A percentile compares a stretch with the other conserved stretches of the same genome.
Conservation (phyloP, 805 yeast genomes). For the Diddensiella santjacobensis region DNA sequence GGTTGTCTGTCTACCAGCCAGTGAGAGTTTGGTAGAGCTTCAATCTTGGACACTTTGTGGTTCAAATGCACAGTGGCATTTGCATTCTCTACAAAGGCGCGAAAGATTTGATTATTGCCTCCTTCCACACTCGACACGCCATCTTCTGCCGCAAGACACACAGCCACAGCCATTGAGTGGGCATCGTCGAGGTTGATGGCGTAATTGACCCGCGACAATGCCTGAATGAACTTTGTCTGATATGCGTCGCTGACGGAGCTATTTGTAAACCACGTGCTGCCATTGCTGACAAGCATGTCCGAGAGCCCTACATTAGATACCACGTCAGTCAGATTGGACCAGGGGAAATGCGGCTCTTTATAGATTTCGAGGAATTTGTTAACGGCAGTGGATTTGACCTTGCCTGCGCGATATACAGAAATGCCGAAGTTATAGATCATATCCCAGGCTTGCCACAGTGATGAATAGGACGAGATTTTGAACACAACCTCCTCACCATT, state of each 20-base stretch:
- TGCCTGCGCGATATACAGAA: constrained; percentile 27
- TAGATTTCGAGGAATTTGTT: constrained; percentile 34
- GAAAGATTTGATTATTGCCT: constrained; percentile 46
- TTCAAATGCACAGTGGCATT: constrained; percentile 33
- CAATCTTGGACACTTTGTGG: constrained; percentile 31
- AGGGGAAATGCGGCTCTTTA: constrained; percentile 38
- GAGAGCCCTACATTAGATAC: constrained; percentile 29
- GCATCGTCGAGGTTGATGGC: constrained; percentile 40
- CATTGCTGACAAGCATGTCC: constrained; percentile 27
- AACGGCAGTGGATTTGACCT: constrained; percentile 25
- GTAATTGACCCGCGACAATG: constrained; percentile 44
- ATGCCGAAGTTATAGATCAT: constrained; percentile 11
- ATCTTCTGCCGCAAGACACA: constrained; percentile 39
- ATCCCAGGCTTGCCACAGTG: constrained; percentile 12
- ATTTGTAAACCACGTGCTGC: constrained; percentile 26
- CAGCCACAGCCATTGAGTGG: constrained; percentile 42
- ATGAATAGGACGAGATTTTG: constrained; percentile 5
- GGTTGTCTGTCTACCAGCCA: constrained; percentile 17
- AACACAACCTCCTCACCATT: constrained; percentile 29
- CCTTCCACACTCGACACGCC: constrained; percentile 37
- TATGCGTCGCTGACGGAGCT: constrained; percentile 30
- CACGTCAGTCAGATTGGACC: constrained; percentile 27
- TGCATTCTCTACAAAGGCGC: constrained; percentile 37
- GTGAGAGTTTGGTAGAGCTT: constrained; percentile 2
- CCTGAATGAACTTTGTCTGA: constrained; percentile 35